Conservation (phyloP, 495 filamentous ascomycete species). For the Aspergillus taichungensis region DNA sequence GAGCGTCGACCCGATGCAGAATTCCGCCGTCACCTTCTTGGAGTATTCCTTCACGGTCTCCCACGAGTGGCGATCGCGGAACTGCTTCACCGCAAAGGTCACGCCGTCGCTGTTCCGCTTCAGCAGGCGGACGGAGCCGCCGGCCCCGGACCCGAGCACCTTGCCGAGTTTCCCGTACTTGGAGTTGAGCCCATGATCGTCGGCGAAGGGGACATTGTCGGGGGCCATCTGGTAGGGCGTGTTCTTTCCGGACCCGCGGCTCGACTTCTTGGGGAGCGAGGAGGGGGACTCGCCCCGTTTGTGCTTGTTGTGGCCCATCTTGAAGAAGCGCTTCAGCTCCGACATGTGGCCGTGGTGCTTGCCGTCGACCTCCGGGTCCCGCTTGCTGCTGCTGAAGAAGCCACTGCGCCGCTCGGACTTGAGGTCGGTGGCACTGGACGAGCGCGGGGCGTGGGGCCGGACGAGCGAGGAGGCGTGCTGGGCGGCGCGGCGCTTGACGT, state of each 20-base stretch:
- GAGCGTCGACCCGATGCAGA: conserved; percentile 93
- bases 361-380: conserved; percentile 33
- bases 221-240: conserved; percentile 49
- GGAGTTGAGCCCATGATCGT: conserved; percentile 81
- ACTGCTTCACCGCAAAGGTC: conserved; percentile 97
- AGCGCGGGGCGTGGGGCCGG: conserved; percentile 31
- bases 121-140: conserved; percentile 90
- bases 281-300: conserved; percentile 59
- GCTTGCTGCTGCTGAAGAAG: conserved; percentile 36
- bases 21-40: conserved; percentile 99
- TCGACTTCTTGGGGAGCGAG: conserved; percentile 30
- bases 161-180: conserved; percentile 95
- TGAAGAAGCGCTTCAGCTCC: conserved; percentile 90
- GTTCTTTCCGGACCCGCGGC: conserved; percentile 41
- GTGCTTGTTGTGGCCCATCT: conserved; percentile 54
- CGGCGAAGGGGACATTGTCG: conserved; percentile 76
- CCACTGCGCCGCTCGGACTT: conserved; percentile 38
- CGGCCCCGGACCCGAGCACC: conserved; percentile 87
- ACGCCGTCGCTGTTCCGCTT: conserved; percentile 82
- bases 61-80: conserved; percentile 84
- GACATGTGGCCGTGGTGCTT: conserved; percentile 74
- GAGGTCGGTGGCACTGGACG: conserved; percentile 40
- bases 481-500: conserved; percentile 36
- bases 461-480: conserved; percentile 18
- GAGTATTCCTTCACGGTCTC: conserved; percentile 91